Evolutionary conservation across 148 eudicot species (phyloP).

Genomic region (Chenopodium berlandieri): DNA sequence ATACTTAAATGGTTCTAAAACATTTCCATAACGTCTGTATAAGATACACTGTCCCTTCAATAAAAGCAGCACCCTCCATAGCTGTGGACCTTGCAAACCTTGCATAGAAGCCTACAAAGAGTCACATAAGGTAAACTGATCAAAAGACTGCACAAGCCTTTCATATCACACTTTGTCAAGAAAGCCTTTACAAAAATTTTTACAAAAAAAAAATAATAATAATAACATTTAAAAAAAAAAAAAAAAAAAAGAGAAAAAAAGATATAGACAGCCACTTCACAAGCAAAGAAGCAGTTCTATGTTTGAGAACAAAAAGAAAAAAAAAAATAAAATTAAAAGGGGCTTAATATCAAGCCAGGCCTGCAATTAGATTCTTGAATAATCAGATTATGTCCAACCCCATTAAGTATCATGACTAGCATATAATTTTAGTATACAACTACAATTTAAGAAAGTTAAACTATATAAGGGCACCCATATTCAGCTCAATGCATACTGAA

Average conservation of each 20-base stretch:
- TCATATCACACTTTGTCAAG: background rate
- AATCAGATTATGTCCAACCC: background rate
- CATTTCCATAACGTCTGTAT: conserved; percentile 81
- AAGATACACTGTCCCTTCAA: conserved; percentile 94
- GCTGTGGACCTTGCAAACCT: conserved; percentile 99
- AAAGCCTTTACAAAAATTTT: background rate
- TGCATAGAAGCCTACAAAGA: conserved; percentile 86
- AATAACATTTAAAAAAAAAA: no score
- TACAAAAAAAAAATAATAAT: background rate
- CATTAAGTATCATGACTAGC: background rate
- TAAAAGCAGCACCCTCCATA: conserved; percentile 90
- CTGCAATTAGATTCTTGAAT: background rate
- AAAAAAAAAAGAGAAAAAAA: background rate
- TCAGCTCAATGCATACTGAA: background rate
- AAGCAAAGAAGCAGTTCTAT: background rate
- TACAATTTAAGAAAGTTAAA: background rate
- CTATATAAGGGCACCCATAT: background rate
- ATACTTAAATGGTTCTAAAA: conserved; percentile 95
- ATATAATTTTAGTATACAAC: background rate
- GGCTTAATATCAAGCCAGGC: background rate
- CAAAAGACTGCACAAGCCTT: conserved; percentile 14
- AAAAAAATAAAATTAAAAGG: background rate
- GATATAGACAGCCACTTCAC: background rate
- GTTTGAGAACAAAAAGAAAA: background rate
- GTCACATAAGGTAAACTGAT: conserved; percentile 23